A percentile compares a stretch with the other conserved stretches of the same genome.
Evolutionary conservation across 208 protist species (phyloP).

Genomic region (Wallacemonas sp.): DNA sequence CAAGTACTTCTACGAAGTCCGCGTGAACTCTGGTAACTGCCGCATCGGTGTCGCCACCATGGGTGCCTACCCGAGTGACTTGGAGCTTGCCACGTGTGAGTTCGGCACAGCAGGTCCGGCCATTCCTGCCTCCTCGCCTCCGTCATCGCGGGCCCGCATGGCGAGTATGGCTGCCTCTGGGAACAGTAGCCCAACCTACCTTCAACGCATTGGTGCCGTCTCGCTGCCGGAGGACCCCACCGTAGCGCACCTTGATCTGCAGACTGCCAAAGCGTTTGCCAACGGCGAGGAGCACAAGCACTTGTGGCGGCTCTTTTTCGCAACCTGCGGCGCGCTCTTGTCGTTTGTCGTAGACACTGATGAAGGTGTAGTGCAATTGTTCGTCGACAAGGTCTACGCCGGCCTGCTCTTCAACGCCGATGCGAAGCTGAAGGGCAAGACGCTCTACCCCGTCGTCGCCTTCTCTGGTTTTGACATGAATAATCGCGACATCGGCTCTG

Average conservation of each 20-base stretch:
- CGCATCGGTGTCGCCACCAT: slow-evolving; percentile 68
- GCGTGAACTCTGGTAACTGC: slow-evolving; percentile 72
- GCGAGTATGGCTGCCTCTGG: not conserved
- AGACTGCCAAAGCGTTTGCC: slow-evolving; percentile 71
- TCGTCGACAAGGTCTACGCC: slow-evolving; percentile 73
- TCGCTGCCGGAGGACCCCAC: slow-evolving; percentile 20
- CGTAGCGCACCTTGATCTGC: slow-evolving; percentile 60
- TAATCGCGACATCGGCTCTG: slow-evolving; percentile 62
- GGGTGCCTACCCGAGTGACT: slow-evolving; percentile 40
- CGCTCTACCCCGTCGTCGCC: slow-evolving; percentile 67
- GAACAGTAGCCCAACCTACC: slow-evolving; percentile 27
- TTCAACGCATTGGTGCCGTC: slow-evolving; percentile 40
- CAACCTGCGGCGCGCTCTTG: slow-evolving; percentile 57
- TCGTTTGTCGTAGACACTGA: slow-evolving; percentile 87
- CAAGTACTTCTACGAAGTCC: slow-evolving; percentile 81
- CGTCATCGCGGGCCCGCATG: not conserved
- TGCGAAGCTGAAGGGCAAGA: slow-evolving; percentile 57
- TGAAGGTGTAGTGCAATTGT: slow-evolving; percentile 76
- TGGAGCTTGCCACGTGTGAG: slow-evolving; percentile 35
- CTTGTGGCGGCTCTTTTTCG: slow-evolving; percentile 76
- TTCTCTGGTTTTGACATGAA: slow-evolving; percentile 67
- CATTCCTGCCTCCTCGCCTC: not conserved
- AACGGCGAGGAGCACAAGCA: slow-evolving; percentile 62
- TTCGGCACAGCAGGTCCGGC: slow-evolving; percentile 21
- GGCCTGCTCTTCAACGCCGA: slow-evolving; percentile 65